Evolutionary conservation across 176 grass and related monocot species (phyloP), one percentile per base, ranked within the genome.

Genomic region (Cocos nucifera): DNA sequence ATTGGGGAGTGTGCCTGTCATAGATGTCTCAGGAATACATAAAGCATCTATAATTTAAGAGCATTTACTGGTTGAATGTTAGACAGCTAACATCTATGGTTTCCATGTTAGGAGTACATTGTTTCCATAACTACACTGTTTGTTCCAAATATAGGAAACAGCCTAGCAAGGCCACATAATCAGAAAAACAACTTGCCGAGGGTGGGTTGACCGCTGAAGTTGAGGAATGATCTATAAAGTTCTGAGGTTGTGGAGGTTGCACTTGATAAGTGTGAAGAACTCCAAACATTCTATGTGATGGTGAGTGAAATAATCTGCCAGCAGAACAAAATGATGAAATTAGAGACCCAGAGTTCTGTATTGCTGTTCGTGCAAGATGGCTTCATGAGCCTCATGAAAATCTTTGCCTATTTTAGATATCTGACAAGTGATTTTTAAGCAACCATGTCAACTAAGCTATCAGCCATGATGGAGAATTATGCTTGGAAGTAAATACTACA

Each of bases 61-160:
- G 7, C 35, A 12, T 44, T 12, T 44, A 44, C 9, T 10, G 18
- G 19, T 39, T 39, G 58, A 61, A 5, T 32, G 22, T 22, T 24
- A 50, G 62, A 6, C 15, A 51, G 25, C 19, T 32, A 32, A 22
- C 4, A 22, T 29, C n/a, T 14, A 56, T 23, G 18, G 39, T 63
- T 55, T 56, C 22, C 51, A 54, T 87, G 69, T 50, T 88, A 81
- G 87, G 87, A 75, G 89, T 91, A 52, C 74, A 92, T 73, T 78
- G 84, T 61, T 91, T 98, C 74, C 93, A 98, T 75, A 98, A 98
- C 59, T 98, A 98, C 73, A 89, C 88, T 19, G 76, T 79, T 57
- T 70, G 84, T 67, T 83, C 79, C 53, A 85, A 76, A 67, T 92
- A 98, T 61, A 86, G 84, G 57, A 86, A 89, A 78, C 72, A 76